phyloP scores from a whole-genome alignment of 1,139 yeast genomes.

The Nakaseomyces kungkrabaensis region DNA sequence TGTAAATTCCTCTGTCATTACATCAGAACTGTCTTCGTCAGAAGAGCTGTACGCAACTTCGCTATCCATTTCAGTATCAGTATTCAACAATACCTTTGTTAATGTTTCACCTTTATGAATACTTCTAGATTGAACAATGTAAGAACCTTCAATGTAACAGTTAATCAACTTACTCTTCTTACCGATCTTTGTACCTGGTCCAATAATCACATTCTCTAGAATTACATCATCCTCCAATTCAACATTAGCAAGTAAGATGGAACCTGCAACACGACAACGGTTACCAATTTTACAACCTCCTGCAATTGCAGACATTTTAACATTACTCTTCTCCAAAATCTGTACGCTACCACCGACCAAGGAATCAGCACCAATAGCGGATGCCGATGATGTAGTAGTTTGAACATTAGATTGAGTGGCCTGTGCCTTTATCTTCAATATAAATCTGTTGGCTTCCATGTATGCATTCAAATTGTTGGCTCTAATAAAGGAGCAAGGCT shows the following conservation, averaged over 20 bases:
- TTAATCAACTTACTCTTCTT: constrained; percentile 53
- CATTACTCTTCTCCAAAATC: constrained; percentile 71
- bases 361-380: constrained; percentile 84
- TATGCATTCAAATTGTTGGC: constrained; percentile 70
- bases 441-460: constrained; percentile 82
- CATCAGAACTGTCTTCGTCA: constrained; percentile 22
- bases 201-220: constrained; percentile 83
- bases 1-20: constrained; percentile 2
- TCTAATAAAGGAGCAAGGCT: constrained; percentile 60
- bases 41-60: constrained; percentile 14
- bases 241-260: constrained; percentile 65
- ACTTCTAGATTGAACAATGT: constrained; percentile 51
- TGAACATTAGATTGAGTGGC: constrained; percentile 33
- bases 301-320: constrained; percentile 78
- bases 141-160: constrained; percentile 79
- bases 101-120: constrained; percentile 78
- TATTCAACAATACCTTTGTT: constrained; percentile 19
- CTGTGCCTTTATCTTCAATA: constrained; percentile 45
- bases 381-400: constrained; percentile 35
- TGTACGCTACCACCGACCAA: constrained; percentile 50
- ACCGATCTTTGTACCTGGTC: constrained; percentile 53
- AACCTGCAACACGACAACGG: constrained; percentile 80
- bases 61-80: constrained; percentile 7
- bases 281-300: constrained; percentile 69
- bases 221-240: constrained; percentile 65